A percentile compares a stretch with the other conserved stretches of the same genome.
These are phyloP conservation scores for Fusarium annulatum DNA, from an alignment of 2,329 filamentous ascomycete genomes.

Conservation along the genomic window DNA sequence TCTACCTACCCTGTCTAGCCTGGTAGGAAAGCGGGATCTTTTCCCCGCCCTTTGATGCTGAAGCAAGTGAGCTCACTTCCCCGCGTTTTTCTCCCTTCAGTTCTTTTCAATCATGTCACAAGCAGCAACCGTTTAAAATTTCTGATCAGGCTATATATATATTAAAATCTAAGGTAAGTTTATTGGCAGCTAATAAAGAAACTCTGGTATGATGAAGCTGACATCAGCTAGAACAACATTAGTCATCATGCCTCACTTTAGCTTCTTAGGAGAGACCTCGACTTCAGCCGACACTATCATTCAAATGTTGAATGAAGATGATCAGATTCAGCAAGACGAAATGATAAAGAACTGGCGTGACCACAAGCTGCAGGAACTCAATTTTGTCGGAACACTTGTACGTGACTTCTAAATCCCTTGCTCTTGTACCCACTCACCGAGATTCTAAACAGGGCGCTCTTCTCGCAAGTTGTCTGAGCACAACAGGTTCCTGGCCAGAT, in stretches of 20 bases:
- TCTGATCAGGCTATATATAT: accelerated
- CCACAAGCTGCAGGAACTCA: neutral
- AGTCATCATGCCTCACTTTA: neutral
- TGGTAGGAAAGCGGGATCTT: neutral
- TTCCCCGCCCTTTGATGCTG: accelerated
- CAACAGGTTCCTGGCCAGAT: neutral
- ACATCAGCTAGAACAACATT: accelerated
- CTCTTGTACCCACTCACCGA: accelerated
- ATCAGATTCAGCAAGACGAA: neutral
- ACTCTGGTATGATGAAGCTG: accelerated
- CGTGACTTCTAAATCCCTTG: accelerated
- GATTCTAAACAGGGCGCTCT: neutral
- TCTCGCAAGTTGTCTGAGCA: neutral
- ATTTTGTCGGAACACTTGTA: neutral
- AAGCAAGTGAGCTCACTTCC: accelerated
- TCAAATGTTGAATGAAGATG: neutral
- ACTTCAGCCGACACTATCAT: neutral
- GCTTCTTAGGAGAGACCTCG: neutral
- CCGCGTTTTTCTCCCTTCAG: neutral
- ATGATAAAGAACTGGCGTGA: neutral
- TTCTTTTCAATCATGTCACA: accelerated
- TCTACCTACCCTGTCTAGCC: neutral
- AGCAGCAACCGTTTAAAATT: accelerated
- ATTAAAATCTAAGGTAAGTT: accelerated
- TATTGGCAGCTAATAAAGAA: accelerated